Base-by-base conservation (phyloP, 768 basidiomycete species). In the Hemileccinum rubropunctum region DNA sequence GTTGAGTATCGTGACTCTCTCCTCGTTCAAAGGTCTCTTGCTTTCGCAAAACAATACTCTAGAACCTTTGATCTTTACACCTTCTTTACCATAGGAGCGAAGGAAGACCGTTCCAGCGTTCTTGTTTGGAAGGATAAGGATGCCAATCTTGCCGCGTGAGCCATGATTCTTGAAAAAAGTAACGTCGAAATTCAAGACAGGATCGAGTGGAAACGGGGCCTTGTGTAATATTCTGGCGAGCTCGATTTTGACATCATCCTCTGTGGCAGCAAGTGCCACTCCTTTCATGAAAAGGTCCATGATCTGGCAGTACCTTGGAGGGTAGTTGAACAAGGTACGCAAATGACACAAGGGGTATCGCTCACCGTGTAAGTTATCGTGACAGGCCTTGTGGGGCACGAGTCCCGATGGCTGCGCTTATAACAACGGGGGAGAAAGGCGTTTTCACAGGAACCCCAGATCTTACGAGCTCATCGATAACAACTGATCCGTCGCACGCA, bases 281-380 rank as follows among this genome's bases (percentile, higher is more conserved):
- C 59, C 49, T 14, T 52, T 45, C 69, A 73, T 69, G 57, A 61
- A 73, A 17, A 73, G 26, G 6, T 73, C 67, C 71, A 73, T 73
- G 45, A 36, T 58, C 27, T 44, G 35, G 33, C 10, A 50, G 47
- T 47, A 46, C 23, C 45, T 40, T 38, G 20, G 18, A 28, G 20
- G 23, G 2, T 18, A 0, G 35, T 51, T 53, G 34, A 53, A 38
- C 11, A 30, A n/a, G 15, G 20, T 33, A 30, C 13, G 27, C 4
- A 6, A 5, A 28, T 44, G 13, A 26, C 30, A 28, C 21, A 23
- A 3, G 37, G n/a, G 28, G 42, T 43, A 45, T 23, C 7, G 34
- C 63, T 65, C 51, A 67, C 67, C 52, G 51, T 48, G 48, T 42
- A 5, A 9, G 27, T 9, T 17, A 33, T 52, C 20, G 52, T 33